Base-by-base conservation (phyloP, 2,329 filamentous ascomycete genomes). In the Botrytis fabae region DNA sequence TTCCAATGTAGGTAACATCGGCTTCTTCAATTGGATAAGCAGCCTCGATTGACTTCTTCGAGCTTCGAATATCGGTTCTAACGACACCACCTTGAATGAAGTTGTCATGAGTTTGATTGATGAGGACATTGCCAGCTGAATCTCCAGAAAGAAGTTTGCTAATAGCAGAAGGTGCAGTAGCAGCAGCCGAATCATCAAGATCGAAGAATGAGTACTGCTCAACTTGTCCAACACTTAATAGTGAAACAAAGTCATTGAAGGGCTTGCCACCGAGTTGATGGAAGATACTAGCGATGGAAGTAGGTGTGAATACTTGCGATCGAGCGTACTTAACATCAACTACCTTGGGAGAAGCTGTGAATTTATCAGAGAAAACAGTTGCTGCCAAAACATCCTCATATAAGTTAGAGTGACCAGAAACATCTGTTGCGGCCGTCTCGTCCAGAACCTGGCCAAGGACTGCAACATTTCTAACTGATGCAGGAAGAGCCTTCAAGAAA, bases 171-270 rank as follows among this genome's bases (percentile, higher is more conserved):
- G 94, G 91, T 1, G 93, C 90, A 74, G 85, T 85, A 69, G 87
- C 86, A 69, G 91, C 88, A 1, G 85, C 83, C 42, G 94, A 94
- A 81, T 90, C 88, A 80, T 97, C 95, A 59, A 93, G 81, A 78
- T 98, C 93, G 94, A 95, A 98, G 87, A 99, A 98, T 20, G 91
- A 91, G 84, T 96, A 98, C 83, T 98, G 93, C 82, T 93, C 88
- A 32, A 91, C 89, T 76, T 89, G 85, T 66, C 84, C 82, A 70
- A 83, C 87, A 78, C 92, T 92, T 75, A 92, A 74, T 75, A 78
- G 63, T 82, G 81, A 69, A 6, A 79, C 63, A 14, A 51, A 73
- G 38, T 78, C 77, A 18, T 51, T 69, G 8, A 75, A 70, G 46
- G 80, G 77, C 78, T 89, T 88, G 80, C 81, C 83, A 73, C 84